Base-by-base conservation (phyloP, 768 basidiomycete genomes). In the Pleurotus citrinopileatus region DNA sequence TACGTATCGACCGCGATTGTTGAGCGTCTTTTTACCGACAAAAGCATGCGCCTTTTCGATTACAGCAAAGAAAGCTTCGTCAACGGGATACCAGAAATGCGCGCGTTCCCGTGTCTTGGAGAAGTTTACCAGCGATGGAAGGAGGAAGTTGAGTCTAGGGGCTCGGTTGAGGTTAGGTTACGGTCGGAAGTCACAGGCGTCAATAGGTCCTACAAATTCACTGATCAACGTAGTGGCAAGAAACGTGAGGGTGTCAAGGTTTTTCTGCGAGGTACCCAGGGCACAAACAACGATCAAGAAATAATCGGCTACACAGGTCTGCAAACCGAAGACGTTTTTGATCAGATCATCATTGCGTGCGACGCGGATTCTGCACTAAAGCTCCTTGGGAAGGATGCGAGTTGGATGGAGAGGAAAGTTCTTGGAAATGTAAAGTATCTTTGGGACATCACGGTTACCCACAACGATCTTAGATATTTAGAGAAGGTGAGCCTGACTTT, bases 371-470 rank as follows among this genome's bases (percentile, higher is more conserved):
- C 64, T 1, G 65, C 63, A 4, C 34, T 67, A 32, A 57, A 56
- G 19, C 52, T 69, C 13, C 59, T 69, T 1, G 65, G 64, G 15
- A 53, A 60, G 5, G 66, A 63, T 44, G 64, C 65, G 1, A 53
- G 56, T 13, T 68, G 66, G 65, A 32, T 67, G 36, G 68, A 70
- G 48, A 65, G 46, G 53, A 62, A 64, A 19, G 52, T 70, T 12
- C 55, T 70, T n/a, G 64, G 66, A 29, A 68, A 68, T 55, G 65
- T 67, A 28, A 69, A 67, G 63, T 75, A 76, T 53, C 65, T 75
- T 9, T 70, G 72, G 65, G 74, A 79, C 48, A 64, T 77, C n/a
- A 77, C 75, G 0, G 76, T 81, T 27, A 81, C 79, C 2, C 81
- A 82, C 58, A 71, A 66, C 34, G 77, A 80, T 50, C 55, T 71